Evolutionary conservation across 371 early-diverging fungal genomes (phyloP), one percentile per base, ranked within the genome.

Genomic region (Syncephalastrum contaminatum): DNA sequence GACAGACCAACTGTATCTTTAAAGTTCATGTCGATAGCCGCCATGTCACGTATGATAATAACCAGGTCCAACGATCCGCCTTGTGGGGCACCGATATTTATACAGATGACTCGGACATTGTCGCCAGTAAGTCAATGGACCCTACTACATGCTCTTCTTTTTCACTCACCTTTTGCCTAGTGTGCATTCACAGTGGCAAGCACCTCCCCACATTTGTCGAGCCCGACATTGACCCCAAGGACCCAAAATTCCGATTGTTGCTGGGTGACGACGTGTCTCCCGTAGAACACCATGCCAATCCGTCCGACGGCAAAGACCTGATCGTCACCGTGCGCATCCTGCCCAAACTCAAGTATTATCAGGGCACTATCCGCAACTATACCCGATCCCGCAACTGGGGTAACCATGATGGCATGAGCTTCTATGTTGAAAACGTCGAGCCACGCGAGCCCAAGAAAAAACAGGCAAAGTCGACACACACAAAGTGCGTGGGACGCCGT

Each of bases 11-110:
- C 60, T 77, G 78, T 2, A 6, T 80, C n/a, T 43, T 85, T 8
- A 77, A 83, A 53, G 74, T 87, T 14, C 80, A 84, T 16, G 59
- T 87, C 14, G 79, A 84, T 4, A 76, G 80, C 13, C 59, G 69
- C 8, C 79, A 77, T 51, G 63, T 87, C 36, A 80, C 77, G 0
- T 87, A 77, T 52, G 69, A 77, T 20, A 85, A 85, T 54, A 27
- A 58, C 4, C 65, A 72, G 48, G 83, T 92, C 12, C 64, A 78
- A 51, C 78, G 72, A 51, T 71, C 79, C 39, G 87, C 88, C 2
- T 19, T 94, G 6, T 94, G 94, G 94, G 94, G 94, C 5, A 92
- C 94, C 1, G 91, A 88, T 54, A 68, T 94, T 16, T 94, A 94
- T 61, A 87, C 91, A 0, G 94, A 94, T 57, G 94, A 94, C 64